Percentiles rank a stretch among this genome's conserved stretches.
These are phyloP conservation scores for Gryganskiella cystojenkinii DNA, from an alignment of 192 early-diverging fungal genomes.

Conservation along the genomic window DNA sequence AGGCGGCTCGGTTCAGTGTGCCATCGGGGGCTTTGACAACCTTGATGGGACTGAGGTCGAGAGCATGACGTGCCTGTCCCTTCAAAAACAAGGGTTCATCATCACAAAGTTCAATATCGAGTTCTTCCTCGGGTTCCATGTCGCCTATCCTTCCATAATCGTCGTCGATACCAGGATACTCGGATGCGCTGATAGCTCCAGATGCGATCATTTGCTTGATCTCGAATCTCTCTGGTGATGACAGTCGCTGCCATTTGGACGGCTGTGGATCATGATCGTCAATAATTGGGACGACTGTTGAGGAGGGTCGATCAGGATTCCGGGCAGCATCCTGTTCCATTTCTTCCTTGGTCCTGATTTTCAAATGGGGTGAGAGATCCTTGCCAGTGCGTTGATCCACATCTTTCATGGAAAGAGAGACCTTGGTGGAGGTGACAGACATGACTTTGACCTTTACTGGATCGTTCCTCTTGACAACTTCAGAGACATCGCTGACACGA, in stretches of 20 bases:
- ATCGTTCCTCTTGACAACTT: conserved; percentile 88
- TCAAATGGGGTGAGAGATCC: conserved; percentile 87
- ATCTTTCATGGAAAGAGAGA: conserved; percentile 95
- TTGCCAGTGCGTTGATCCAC: conserved; percentile 93
- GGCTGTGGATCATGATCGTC: conserved; percentile 58
- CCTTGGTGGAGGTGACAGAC: conserved; percentile 84
- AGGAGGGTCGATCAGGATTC: conserved; percentile 75
- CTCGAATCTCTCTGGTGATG: conserved; percentile 97
- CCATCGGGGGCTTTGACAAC: conserved; percentile 99
- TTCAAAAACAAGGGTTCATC: conserved; percentile 95
- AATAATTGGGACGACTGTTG: conserved; percentile 48
- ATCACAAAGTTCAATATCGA: conserved; percentile 97
- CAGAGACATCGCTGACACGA: conserved; percentile 81
- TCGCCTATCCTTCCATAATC: conserved; percentile 83
- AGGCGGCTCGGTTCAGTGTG: conserved; percentile 93
- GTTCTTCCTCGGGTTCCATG: conserved; percentile 92
- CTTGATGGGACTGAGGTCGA: conserved; percentile 95
- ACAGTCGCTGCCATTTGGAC: conserved; percentile 79
- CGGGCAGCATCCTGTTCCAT: conserved; percentile 65
- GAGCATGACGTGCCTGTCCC: conserved; percentile 87
- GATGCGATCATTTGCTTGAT: conserved; percentile 98
- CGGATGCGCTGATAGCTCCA: conserved; percentile 85
- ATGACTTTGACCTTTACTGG: conserved; percentile 94
- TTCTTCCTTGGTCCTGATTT: conserved; percentile 72
- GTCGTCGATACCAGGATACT: conserved; percentile 91